Base-by-base conservation (phyloP, 129 eudicot species). In the Helianthus tuberosus region DNA sequence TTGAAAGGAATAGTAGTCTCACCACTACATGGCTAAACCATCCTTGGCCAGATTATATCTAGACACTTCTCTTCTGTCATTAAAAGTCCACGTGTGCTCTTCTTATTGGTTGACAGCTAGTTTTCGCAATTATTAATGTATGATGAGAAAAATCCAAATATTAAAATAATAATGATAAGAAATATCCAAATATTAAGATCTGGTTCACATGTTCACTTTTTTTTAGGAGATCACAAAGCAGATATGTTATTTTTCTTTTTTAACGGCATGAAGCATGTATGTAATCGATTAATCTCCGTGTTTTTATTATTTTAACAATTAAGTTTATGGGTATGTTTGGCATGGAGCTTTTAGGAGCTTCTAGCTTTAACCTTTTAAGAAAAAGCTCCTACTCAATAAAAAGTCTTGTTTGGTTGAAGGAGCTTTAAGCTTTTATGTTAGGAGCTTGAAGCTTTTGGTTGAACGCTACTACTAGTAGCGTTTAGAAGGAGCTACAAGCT, bases 11-110 rank as follows among this genome's bases (percentile, higher is more conserved):
- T 49, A 63, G 63, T 63, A 63, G 77, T n/a, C 71, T 55, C 35
- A 7, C 62, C 13, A 62, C 63, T 32, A 48, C 23, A 74, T 25
- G 39, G 46, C 78, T 62, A 52, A 59, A 48, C 63, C 15, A 48
- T 36, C 48, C 49, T 46, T 73, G 68, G 69, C 71, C 71, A 74
- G 78, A 74, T 63, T 50, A 74, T 38, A 62, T 50, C 8, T 39
- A 39, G 35, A 12, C 61, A 61, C n/a, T 60, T 74, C 47, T 20
- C 59, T 48, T 62, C 69, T 61, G 70, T 74, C 51, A 62, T 5
- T 35, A 20, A 15, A 13, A 17, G 49, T 44, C 61, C 43, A 27
- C 77, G 32, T 73, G 77, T 73, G 5, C 60, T 25, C 48, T 14
- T 59, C 16, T 55, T 55, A 55, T 55, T 55, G 62, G 62, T 55